Percentiles rank a stretch among this genome's conserved stretches.
phyloP scores from a whole-genome alignment of 768 basidiomycete genomes.

The Lactarius sanguifluus region DNA sequence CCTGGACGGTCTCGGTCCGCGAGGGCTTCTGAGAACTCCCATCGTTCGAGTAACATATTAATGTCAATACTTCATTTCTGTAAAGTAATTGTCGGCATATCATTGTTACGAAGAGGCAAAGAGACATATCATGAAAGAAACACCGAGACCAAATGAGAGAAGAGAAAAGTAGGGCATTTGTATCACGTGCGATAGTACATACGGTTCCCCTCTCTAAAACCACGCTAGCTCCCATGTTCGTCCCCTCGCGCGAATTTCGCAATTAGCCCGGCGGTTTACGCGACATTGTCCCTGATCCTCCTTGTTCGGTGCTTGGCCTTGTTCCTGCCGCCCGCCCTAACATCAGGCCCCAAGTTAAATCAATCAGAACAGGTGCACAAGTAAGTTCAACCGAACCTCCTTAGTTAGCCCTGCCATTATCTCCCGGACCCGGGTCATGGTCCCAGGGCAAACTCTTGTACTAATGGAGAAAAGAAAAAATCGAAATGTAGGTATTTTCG shows the following conservation, averaged over 20 bases:
- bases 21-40: conserved; percentile 2
- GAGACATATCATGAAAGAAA: not conserved
- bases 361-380: not conserved
- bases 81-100: not conserved
- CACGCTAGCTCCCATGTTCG: conserved; percentile 3
- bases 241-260: conserved; percentile 1
- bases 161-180: not conserved
- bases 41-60: not conserved
- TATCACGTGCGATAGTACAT: not conserved
- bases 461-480: not conserved
- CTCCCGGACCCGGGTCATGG: too few species aligned
- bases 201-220: not conserved
- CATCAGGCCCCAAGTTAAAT: not conserved
- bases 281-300: conserved; percentile 8
- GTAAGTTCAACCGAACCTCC: not conserved
- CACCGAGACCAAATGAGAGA: not conserved
- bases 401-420: too few species aligned
- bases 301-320: not conserved
- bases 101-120: not conserved
- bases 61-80: not conserved
- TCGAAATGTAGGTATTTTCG: not conserved
- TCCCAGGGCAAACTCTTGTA: not conserved
- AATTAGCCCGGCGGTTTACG: not conserved
- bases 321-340: conserved; percentile 8
- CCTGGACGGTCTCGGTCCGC: not conserved